A percentile compares a stretch with the other conserved stretches of the same genome.
Conservation (phyloP, 352 stramenopile species). For the Elongisporangium prolatum region DNA sequence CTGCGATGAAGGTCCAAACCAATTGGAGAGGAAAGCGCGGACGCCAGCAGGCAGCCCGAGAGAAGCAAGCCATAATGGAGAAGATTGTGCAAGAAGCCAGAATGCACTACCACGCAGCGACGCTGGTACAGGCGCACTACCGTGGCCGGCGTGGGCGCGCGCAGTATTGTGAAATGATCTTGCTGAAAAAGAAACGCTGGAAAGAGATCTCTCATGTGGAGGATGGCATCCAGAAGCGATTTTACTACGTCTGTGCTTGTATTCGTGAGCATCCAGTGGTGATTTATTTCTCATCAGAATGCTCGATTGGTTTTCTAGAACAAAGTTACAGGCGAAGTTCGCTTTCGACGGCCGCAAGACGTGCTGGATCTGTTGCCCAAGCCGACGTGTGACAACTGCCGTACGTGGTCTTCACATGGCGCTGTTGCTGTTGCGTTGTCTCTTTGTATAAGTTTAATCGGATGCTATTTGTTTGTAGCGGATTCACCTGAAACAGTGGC, state of each 20-base stretch:
- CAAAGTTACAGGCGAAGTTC: constrained; percentile 90
- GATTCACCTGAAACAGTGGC: constrained; percentile 29
- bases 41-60: constrained; percentile 17
- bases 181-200: constrained; percentile 84
- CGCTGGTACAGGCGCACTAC: constrained; percentile 70
- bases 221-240: constrained; percentile 36
- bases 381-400: constrained; percentile 89
- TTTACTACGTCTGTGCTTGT: constrained; percentile 84
- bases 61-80: constrained; percentile 34
- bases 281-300: constrained; percentile 3
- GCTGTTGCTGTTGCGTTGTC: no score
- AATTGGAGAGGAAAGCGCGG: constrained; percentile 39
- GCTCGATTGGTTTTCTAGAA: constrained; percentile 45
- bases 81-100: constrained; percentile 38
- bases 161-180: constrained; percentile 39
- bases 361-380: constrained; percentile 88
- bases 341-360: constrained; percentile 87
- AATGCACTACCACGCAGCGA: constrained; percentile 62
- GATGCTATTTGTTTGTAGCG: constrained; percentile 3
- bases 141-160: constrained; percentile 65
- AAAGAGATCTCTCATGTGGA: constrained; percentile 88
- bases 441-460: no score
- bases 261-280: background rate
- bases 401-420: no score
- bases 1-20: constrained; percentile 39